phyloP scores from a whole-genome alignment of 1,284 basidiomycete genomes.

The Phenoliferia sp. region DNA sequence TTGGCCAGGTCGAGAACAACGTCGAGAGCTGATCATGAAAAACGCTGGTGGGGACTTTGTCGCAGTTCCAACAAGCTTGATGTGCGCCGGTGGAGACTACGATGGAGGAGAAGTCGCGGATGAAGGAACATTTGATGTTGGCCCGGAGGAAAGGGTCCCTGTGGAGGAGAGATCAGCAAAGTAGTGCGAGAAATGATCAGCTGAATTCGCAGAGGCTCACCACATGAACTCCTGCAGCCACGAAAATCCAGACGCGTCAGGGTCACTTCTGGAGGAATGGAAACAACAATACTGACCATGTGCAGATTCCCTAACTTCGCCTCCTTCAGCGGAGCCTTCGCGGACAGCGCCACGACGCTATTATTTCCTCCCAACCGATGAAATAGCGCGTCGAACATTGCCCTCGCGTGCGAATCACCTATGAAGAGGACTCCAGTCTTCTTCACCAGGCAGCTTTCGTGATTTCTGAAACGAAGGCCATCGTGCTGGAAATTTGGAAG shows the following conservation, averaged over 20 bases:
- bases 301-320: background rate
- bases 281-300: slow-evolving; percentile 1
- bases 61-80: slow-evolving; percentile 12
- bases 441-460: background rate
- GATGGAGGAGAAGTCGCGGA: slow-evolving; percentile 6
- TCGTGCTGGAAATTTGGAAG: too few relatives aligned
- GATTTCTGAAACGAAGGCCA: slow-evolving; percentile 8
- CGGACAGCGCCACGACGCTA: slow-evolving; percentile 1
- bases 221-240: background rate
- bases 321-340: slow-evolving; percentile 9
- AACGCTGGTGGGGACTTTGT: background rate
- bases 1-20: background rate
- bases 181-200: background rate
- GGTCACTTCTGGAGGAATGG: background rate
- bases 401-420: slow-evolving; percentile 10
- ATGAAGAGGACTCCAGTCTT: slow-evolving; percentile 5
- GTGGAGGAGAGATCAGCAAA: background rate
- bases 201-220: background rate
- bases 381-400: slow-evolving; percentile 4
- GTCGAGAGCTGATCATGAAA: background rate
- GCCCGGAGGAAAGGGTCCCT: slow-evolving; percentile 11
- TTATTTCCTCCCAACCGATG: slow-evolving; percentile 7
- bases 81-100: slow-evolving; percentile 14
- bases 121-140: slow-evolving; percentile 1
- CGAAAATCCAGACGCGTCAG: background rate